Percentiles rank a stretch among this genome's conserved stretches.
These are phyloP conservation scores for Populus euphratica DNA, from an alignment of 345 rosid genomes.

Conservation along the genomic window DNA sequence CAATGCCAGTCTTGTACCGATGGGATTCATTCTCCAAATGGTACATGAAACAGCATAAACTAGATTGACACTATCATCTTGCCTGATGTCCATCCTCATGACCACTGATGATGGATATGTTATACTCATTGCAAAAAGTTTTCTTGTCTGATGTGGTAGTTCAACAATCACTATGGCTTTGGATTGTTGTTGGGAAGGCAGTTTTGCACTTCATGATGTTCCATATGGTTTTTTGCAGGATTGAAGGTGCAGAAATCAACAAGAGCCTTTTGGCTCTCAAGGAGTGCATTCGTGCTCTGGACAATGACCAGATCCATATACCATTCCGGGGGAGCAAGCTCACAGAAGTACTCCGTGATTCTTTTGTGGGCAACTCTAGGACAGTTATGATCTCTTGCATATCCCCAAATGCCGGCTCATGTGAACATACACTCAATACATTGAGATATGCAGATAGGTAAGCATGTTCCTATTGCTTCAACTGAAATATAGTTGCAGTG, in stretches of 20 bases:
- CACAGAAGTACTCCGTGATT: slow-evolving; percentile 95
- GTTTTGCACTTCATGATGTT: slow-evolving; percentile 3
- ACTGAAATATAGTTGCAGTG: slow-evolving; percentile 1
- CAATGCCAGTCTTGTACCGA: too few species aligned
- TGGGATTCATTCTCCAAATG: too few species aligned
- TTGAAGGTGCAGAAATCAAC: slow-evolving; percentile 93
- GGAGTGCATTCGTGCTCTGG: slow-evolving; percentile 95
- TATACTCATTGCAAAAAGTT: background rate
- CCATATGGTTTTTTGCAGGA: slow-evolving; percentile 39
- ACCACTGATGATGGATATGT: background rate
- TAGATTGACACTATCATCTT: background rate
- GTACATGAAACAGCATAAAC: too few species aligned
- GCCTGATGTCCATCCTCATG: background rate
- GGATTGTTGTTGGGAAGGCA: background rate
- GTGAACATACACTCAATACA: slow-evolving; percentile 91
- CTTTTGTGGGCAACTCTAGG: slow-evolving; percentile 92
- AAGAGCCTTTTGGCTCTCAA: slow-evolving; percentile 96
- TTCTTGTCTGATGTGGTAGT: background rate
- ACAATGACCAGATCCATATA: slow-evolving; percentile 93
- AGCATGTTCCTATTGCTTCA: slow-evolving; percentile 18
- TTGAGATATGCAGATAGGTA: slow-evolving; percentile 96
- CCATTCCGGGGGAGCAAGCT: slow-evolving; percentile 97
- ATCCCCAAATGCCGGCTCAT: slow-evolving; percentile 95
- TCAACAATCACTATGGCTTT: background rate
- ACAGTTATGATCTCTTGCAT: slow-evolving; percentile 96